These are phyloP conservation scores for Dryas alaskensis DNA, from an alignment of 306 rosid genomes.

Conservation along the genomic window DNA sequence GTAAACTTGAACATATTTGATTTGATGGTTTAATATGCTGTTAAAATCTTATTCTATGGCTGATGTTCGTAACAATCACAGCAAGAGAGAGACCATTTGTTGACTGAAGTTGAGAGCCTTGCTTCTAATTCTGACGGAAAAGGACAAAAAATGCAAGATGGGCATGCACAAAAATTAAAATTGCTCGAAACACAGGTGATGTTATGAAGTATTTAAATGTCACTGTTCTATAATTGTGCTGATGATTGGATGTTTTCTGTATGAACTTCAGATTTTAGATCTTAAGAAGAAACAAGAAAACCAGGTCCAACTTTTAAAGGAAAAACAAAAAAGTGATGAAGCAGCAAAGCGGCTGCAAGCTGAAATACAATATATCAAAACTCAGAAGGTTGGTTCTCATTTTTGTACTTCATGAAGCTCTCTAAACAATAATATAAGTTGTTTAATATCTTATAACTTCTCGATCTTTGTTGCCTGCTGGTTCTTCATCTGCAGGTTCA, in stretches of 20 bases:
- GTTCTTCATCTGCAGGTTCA: conserved; percentile 55
- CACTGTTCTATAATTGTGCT: conserved; percentile 11
- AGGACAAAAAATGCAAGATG: conserved; percentile 53
- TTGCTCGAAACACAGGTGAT: conserved; percentile 65
- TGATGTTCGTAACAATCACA: conserved; percentile 39
- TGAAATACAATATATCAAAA: conserved; percentile 71
- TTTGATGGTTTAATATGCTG: conserved; percentile 18
- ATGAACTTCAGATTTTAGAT: conserved; percentile 56
- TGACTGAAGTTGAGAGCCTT: conserved; percentile 67
- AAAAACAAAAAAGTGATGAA: conserved; percentile 79
- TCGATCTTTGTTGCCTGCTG: conserved; percentile 17
- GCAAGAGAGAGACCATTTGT: conserved; percentile 69
- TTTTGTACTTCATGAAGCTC: conserved; percentile 14
- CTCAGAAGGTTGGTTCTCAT: conserved; percentile 60
- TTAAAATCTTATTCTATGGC: conserved; percentile 16
- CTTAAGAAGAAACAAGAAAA: conserved; percentile 81
- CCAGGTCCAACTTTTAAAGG: conserved; percentile 67
- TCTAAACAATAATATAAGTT: not conserved
- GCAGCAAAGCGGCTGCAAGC: conserved; percentile 73
- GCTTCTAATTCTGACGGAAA: conserved; percentile 53
- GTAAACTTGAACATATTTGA: conserved; percentile 31
- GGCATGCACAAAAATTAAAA: conserved; percentile 58
- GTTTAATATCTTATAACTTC: conserved; percentile 5
- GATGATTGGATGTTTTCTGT: not conserved
- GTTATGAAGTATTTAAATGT: conserved; percentile 9